Conservation (phyloP, 352 stramenopile genomes). For the Phytophthora aleatoria region DNA sequence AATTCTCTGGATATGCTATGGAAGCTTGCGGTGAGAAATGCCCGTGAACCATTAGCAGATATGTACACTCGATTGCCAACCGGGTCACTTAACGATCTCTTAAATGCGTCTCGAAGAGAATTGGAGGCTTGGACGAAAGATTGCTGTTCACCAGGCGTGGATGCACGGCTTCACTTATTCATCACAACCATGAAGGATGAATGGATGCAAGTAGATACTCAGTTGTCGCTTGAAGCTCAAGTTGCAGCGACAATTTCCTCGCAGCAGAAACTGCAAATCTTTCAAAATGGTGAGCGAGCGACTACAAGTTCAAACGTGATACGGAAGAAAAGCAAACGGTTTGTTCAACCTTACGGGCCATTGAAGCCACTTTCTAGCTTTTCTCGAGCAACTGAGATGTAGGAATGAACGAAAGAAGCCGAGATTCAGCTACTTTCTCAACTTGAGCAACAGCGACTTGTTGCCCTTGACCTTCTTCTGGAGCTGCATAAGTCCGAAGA, state of each 20-base stretch:
- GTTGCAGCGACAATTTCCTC: background rate
- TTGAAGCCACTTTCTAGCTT: slow-evolving; percentile 8
- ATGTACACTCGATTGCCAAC: slow-evolving; percentile 37
- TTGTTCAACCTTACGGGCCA: slow-evolving; percentile 1
- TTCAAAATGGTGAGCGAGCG: slow-evolving; percentile 2
- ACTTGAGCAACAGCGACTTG: slow-evolving; percentile 91
- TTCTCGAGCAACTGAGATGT: background rate
- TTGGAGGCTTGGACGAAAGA: background rate
- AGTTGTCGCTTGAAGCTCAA: slow-evolving; percentile 9
- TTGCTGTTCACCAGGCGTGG: slow-evolving; percentile 24
- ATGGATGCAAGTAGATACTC: slow-evolving; percentile 16
- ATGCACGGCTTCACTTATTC: slow-evolving; percentile 39
- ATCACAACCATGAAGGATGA: slow-evolving; percentile 27
- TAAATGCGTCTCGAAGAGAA: slow-evolving; percentile 21
- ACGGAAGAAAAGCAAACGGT: slow-evolving; percentile 7
- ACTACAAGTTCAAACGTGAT: background rate
- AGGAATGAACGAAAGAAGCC: background rate
- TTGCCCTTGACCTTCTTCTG: slow-evolving; percentile 99
- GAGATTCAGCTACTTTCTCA: slow-evolving; percentile 84
- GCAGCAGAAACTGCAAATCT: background rate
- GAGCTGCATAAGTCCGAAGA: slow-evolving; percentile 96
- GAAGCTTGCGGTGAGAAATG: slow-evolving; percentile 42
- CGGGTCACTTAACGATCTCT: slow-evolving; percentile 41
- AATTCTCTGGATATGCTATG: slow-evolving; percentile 39
- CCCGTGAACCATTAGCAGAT: slow-evolving; percentile 27